Conservation (phyloP, 2,329 filamentous ascomycete genomes). For the Aspergillus fructus region DNA sequence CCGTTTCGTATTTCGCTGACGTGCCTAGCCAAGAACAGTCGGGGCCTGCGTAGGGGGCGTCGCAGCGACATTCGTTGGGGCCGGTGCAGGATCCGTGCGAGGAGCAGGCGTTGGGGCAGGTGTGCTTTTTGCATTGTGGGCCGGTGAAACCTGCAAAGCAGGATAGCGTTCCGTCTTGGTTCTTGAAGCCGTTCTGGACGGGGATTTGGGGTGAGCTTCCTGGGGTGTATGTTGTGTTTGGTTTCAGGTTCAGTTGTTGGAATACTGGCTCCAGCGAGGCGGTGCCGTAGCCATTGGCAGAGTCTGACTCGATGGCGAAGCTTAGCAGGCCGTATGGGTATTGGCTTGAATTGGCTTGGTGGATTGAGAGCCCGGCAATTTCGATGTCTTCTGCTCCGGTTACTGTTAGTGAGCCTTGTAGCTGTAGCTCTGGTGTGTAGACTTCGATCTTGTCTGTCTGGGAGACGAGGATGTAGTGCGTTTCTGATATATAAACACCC, state of each 20-base stretch:
- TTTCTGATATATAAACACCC: slow-evolving; percentile 40
- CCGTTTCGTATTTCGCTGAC: slow-evolving; percentile 5
- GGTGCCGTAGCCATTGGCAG: slow-evolving; percentile 22
- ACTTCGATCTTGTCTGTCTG: slow-evolving; percentile 40
- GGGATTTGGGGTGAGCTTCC: too few relatives aligned
- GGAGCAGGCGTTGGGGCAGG: slow-evolving; percentile 3
- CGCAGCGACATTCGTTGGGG: slow-evolving; percentile 5
- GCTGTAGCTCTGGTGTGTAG: slow-evolving; percentile 38
- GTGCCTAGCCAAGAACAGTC: slow-evolving; percentile 9
- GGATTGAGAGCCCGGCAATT: slow-evolving; percentile 43
- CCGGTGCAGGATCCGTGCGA: slow-evolving; percentile 3
- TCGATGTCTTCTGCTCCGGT: slow-evolving; percentile 44
- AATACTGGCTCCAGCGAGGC: slow-evolving; percentile 7
- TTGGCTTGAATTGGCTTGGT: slow-evolving; percentile 36
- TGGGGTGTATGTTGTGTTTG: slow-evolving; percentile 2
- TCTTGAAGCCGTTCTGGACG: neutral
- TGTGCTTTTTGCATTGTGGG: neutral
- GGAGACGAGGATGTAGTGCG: slow-evolving; percentile 46
- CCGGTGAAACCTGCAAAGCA: slow-evolving; percentile 11
- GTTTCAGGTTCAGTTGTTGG: neutral
- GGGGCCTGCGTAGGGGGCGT: neutral
- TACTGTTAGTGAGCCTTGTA: slow-evolving; percentile 39
- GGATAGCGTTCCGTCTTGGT: neutral
- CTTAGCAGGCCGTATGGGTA: slow-evolving; percentile 43
- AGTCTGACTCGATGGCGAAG: slow-evolving; percentile 44